Conservation (phyloP, 2,329 filamentous ascomycete species). For the Colletotrichum tofieldiae region DNA sequence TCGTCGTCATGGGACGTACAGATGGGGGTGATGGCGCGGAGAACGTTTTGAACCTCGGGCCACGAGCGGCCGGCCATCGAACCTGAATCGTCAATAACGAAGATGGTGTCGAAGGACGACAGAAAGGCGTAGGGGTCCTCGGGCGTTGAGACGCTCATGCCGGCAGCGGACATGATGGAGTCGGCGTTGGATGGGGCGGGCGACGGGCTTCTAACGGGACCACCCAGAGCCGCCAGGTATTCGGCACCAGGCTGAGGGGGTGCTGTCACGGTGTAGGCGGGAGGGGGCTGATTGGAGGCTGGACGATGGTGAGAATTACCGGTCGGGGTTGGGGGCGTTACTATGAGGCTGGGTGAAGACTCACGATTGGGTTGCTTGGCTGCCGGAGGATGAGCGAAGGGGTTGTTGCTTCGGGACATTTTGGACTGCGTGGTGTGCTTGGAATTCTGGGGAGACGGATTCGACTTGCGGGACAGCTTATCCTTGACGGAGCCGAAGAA, state of each 20-base stretch:
- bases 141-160: conserved; percentile 54
- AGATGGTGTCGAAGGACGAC: conserved; percentile 85
- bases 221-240: conserved; percentile 29
- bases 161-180: conserved; percentile 39
- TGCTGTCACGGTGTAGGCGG: conserved; percentile 51
- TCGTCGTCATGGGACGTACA: conserved; percentile 85
- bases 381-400: conserved; percentile 41
- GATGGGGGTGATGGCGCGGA: conserved; percentile 84
- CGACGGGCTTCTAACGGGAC: conserved; percentile 36
- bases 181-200: conserved; percentile 44
- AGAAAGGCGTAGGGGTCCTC: conserved; percentile 86
- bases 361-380: conserved; percentile 42
- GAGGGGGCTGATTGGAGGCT: conserved; percentile 52
- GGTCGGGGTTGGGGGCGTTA: neutral
- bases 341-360: conserved; percentile 19
- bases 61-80: conserved; percentile 87
- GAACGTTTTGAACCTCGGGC: conserved; percentile 79
- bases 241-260: conserved; percentile 16
- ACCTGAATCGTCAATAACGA: conserved; percentile 92
- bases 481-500: conserved; percentile 53
- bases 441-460: conserved; percentile 37
- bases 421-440: conserved; percentile 28
- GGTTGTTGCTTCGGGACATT: conserved; percentile 42
- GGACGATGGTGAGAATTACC: conserved; percentile 9
- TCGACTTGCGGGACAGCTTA: conserved; percentile 51